phyloP scores from a whole-genome alignment of 2,329 filamentous ascomycete genomes.

The Thelonectria discophora region DNA sequence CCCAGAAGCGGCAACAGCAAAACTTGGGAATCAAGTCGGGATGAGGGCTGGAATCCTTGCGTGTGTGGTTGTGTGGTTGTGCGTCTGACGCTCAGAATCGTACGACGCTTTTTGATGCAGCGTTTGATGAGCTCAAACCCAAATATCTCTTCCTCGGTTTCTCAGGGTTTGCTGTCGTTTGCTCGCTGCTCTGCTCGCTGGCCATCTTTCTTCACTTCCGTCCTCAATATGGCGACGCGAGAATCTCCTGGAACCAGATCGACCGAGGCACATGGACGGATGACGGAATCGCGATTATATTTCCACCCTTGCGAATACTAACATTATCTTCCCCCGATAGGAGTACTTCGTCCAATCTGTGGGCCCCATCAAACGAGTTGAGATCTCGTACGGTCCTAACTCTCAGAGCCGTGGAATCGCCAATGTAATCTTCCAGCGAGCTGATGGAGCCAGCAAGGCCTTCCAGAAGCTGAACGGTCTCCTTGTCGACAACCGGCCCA shows the following conservation, averaged over 20 bases:
- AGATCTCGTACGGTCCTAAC: constrained; percentile 91
- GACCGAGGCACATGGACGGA: constrained; percentile 45
- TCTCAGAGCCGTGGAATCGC: constrained; percentile 92
- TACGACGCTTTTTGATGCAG: constrained; percentile 21
- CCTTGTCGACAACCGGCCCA: constrained; percentile 86
- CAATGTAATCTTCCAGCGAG: constrained; percentile 84
- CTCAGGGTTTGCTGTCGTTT: constrained; percentile 25
- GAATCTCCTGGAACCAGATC: constrained; percentile 42
- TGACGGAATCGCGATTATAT: constrained; percentile 37
- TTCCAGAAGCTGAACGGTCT: constrained; percentile 86
- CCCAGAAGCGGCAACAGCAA: constrained; percentile 6
- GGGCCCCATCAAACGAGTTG: constrained; percentile 89
- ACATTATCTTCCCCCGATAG: constrained; percentile 74
- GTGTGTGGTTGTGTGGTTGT: constrained; percentile 21
- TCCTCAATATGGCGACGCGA: constrained; percentile 35
- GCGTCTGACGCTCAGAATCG: constrained; percentile 22
- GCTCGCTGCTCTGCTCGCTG: constrained; percentile 46
- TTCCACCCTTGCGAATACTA: constrained; percentile 60
- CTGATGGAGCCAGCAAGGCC: constrained; percentile 85
- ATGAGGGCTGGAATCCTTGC: constrained; percentile 18
- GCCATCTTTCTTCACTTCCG: constrained; percentile 28
- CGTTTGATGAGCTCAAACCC: constrained; percentile 12
- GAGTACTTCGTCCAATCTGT: constrained; percentile 94
- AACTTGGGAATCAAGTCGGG: constrained; percentile 2
- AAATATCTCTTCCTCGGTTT: constrained; percentile 5